Evolutionary conservation across 2,329 filamentous ascomycete species (phyloP), one percentile per base, ranked within the genome.

Genomic region (Venturia nashicola): DNA sequence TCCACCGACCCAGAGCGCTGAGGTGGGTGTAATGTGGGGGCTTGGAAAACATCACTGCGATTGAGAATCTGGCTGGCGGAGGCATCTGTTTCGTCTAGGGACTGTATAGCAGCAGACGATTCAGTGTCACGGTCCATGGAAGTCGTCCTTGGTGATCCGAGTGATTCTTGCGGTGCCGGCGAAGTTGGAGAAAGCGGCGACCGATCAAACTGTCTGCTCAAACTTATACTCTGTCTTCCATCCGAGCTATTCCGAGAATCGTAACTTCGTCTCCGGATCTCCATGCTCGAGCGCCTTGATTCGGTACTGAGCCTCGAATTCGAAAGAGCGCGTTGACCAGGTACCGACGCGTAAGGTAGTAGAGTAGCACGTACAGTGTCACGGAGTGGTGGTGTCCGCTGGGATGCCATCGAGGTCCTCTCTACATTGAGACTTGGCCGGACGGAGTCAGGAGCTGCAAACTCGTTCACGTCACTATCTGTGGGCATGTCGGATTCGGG

Each of bases 51-150:
- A 69, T 94, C 90, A 69, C 91, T 97, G 42, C 89, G 86, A 62
- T 85, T 83, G 9, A 99, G 77, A 44, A 97, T 97, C 74, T 96
- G 91, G 72, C 93, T 97, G 2, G 90, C 93, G 3, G 92, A 95
- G 59, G 88, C 86, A 64, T 81, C 80, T n/a, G 80, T 84, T 3
- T 88, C 65, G 34, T 66, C 63, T 9, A 76, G 71, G 1, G 75
- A 76, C 64, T 76, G 89, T 4, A 86, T 80, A 1, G 87, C 80
- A 40, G 87, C 78, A 2, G 86, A 90, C 0, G 89, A 92, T 64
- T 88, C 84, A 5, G 86, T 90, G 0, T 86, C 87, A 55, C 88
- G 89, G 62, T 90, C 90, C 66, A 87, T 69, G 46, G 87, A 91
- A 69, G 88, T 87, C 5, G 86, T 61, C 16, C 32, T 82, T 66